Conservation (phyloP, 495 filamentous ascomycete species). For the Aspergillus affinis region DNA sequence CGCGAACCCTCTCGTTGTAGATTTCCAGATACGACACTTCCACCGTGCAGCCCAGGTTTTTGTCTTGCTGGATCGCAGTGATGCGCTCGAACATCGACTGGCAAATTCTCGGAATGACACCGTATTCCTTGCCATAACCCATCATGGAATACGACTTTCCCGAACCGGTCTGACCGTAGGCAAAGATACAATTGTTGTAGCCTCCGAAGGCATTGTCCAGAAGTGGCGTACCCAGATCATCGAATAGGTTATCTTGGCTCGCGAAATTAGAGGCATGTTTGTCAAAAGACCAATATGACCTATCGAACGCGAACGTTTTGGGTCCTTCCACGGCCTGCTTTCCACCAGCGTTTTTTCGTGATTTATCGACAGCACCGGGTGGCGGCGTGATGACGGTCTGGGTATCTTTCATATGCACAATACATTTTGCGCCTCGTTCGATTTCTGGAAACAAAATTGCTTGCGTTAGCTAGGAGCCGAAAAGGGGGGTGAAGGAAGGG, state of each 20-base stretch:
- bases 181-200: constrained; percentile 99
- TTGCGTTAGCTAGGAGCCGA: constrained; percentile 4
- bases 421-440: constrained; percentile 92
- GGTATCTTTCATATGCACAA: constrained; percentile 90
- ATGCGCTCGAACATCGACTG: constrained; percentile 96
- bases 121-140: constrained; percentile 95
- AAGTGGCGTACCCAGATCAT: constrained; percentile 84
- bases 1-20: constrained; percentile 97
- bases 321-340: constrained; percentile 68
- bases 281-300: constrained; percentile 97
- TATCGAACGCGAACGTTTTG: constrained; percentile 94
- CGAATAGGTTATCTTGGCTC: constrained; percentile 84
- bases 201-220: constrained; percentile 98
- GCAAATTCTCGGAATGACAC: constrained; percentile 98
- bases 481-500: neutral
- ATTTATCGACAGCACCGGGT: constrained; percentile 58
- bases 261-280: constrained; percentile 79
- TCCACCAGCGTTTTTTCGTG: constrained; percentile 51
- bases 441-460: constrained; percentile 57
- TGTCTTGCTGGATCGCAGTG: constrained; percentile 69
- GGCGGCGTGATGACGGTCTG: constrained; percentile 88
- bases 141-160: constrained; percentile 99
- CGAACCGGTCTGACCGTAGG: constrained; percentile 97
- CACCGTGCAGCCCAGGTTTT: constrained; percentile 81
- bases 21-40: constrained; percentile 99